Evolutionary conservation across 176 grass and related monocot species (phyloP).

Genomic region (Sorghum bicolor): Sorghum_bicolor_NCBIv3 NC_012878.2:51805501-51806000

Average conservation of each 20-base stretch:
- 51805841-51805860: slow-evolving; percentile 1
- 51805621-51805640: not conserved
- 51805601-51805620: slow-evolving; percentile 73
- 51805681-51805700: slow-evolving; percentile 17
- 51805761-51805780: slow-evolving; percentile 35
- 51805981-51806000: not conserved
- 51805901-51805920: not conserved
- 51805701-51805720: not conserved
- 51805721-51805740: slow-evolving; percentile 82
- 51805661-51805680: not conserved
- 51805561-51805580: slow-evolving; percentile 95
- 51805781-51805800: slow-evolving; percentile 37
- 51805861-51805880: slow-evolving; percentile 9
- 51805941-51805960: slow-evolving; percentile 26
- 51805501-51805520: not conserved
- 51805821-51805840: not conserved
- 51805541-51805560: slow-evolving; percentile 95
- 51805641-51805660: not conserved
- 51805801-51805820: slow-evolving; percentile 22
- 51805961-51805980: slow-evolving; percentile 37
- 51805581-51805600: slow-evolving; percentile 93
- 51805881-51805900: not conserved
- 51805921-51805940: slow-evolving; percentile 7
- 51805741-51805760: slow-evolving; percentile 49
- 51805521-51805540: slow-evolving; percentile 80